Conservation (phyloP, 768 basidiomycete genomes). For the Pseudohyphozyma bogoriensis region DNA sequence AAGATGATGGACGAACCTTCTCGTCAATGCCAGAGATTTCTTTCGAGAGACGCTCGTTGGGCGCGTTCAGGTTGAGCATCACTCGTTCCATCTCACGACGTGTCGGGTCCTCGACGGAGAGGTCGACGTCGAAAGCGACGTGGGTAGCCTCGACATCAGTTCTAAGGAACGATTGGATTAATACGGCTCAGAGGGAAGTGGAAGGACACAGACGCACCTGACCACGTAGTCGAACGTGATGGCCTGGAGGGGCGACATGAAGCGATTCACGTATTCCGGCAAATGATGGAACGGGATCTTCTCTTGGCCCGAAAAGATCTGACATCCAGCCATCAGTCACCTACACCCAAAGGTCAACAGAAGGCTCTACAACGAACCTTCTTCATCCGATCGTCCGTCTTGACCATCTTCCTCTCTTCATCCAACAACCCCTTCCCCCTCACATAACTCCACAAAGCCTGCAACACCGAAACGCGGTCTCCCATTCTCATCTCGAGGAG, state of each 20-base stretch:
- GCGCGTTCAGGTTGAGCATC: neutral
- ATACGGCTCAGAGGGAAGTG: neutral
- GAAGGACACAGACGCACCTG: neutral
- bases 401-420: constrained; percentile 45
- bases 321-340: no score
- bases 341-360: neutral
- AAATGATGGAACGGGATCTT: constrained; percentile 64
- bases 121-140: constrained; percentile 4
- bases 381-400: constrained; percentile 5
- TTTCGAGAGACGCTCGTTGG: neutral
- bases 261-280: constrained; percentile 75
- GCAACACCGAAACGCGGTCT: constrained; percentile 66
- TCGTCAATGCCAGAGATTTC: constrained; percentile 10
- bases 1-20: constrained; percentile 4
- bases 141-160: neutral
- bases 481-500: constrained; percentile 75
- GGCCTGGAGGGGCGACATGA: constrained; percentile 65
- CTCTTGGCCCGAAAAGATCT: constrained; percentile 63
- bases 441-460: constrained; percentile 85
- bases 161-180: neutral
- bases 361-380: neutral
- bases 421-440: constrained; percentile 68
- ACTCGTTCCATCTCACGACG: constrained; percentile 2
- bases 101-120: neutral
- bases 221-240: constrained; percentile 46